Evolutionary conservation across 306 rosid species (phyloP).

Genomic region (Aeschynomene evenia): DNA sequence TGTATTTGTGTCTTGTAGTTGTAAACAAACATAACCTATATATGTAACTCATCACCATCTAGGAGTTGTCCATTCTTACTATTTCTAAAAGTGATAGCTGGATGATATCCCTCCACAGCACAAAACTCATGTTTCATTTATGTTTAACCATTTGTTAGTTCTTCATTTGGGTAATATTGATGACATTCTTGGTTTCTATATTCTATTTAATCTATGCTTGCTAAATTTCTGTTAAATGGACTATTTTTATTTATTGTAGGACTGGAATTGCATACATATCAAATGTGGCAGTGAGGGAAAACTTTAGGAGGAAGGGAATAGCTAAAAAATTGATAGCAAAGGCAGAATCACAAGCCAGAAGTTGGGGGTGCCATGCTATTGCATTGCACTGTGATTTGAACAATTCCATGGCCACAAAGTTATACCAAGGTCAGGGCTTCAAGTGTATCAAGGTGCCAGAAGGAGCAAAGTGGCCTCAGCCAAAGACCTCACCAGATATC

Average conservation of each 20-base stretch:
- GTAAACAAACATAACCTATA: too few species aligned
- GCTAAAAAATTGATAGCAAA: conserved; percentile 62
- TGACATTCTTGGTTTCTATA: neutral
- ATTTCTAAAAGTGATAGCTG: neutral
- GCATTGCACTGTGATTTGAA: conserved; percentile 78
- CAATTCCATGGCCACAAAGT: conserved; percentile 63
- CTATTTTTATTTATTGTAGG: conserved; percentile 38
- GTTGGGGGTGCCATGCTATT: conserved; percentile 77
- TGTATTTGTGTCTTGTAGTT: too few species aligned
- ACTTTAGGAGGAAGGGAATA: conserved; percentile 69
- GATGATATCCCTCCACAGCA: neutral
- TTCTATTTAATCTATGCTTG: neutral
- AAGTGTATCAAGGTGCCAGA: conserved; percentile 68
- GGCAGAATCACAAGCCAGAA: conserved; percentile 79
- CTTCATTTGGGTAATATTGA: neutral
- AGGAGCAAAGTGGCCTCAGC: conserved; percentile 89
- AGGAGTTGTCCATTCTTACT: too few species aligned
- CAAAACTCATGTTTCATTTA: neutral
- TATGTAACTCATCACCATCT: too few species aligned
- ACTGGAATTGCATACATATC: conserved; percentile 87
- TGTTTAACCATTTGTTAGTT: neutral
- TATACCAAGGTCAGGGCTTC: conserved; percentile 73
- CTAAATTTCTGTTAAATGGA: neutral
- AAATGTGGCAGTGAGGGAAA: conserved; percentile 82
- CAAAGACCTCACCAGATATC: conserved; percentile 65